Conservation (phyloP, 31 red algal genomes). For the Porphyra umbilicalis region DNA sequence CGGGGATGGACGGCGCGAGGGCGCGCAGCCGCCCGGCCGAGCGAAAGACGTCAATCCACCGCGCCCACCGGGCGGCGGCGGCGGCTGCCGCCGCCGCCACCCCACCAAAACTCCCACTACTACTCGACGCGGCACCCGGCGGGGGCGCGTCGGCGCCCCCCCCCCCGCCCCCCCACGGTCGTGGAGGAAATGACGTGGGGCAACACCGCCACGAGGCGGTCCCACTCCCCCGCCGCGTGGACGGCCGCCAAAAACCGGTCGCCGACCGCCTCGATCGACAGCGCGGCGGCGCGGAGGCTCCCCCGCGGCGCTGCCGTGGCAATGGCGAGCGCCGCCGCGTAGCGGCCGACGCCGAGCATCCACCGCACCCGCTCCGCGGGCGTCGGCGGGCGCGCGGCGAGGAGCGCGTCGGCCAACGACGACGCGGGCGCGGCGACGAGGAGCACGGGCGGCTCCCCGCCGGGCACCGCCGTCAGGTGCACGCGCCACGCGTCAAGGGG, state of each 20-base stretch:
- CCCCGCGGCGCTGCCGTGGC: constrained; percentile 61
- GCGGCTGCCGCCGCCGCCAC: constrained; percentile 20
- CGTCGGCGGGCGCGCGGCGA: constrained; percentile 28
- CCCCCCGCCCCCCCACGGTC: constrained; percentile 1
- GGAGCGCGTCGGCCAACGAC: neutral
- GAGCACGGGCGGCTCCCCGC: constrained; percentile 53
- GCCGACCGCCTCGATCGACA: constrained; percentile 64
- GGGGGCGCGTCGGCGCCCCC: neutral
- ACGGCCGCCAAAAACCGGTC: constrained; percentile 74
- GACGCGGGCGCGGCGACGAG: constrained; percentile 4
- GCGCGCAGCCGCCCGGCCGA: constrained; percentile 28
- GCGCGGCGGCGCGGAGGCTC: constrained; percentile 47
- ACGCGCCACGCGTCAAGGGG: neutral
- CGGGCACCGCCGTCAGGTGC: constrained; percentile 45
- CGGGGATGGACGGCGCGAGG: constrained; percentile 58
- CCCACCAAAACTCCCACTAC: too few relatives aligned
- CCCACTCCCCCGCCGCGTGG: constrained; percentile 33
- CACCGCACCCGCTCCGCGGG: constrained; percentile 62
- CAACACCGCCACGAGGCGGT: constrained; percentile 40
- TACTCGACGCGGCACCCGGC: too few relatives aligned
- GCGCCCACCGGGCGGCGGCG: constrained; percentile 48
- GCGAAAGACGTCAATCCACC: constrained; percentile 57
- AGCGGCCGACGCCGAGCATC: constrained; percentile 51
- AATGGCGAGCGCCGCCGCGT: constrained; percentile 56
- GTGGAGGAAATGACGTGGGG: constrained; percentile 59